phyloP scores from a whole-genome alignment of 139 green algal genomes.

The Chlamydomonas sp. region DNA sequence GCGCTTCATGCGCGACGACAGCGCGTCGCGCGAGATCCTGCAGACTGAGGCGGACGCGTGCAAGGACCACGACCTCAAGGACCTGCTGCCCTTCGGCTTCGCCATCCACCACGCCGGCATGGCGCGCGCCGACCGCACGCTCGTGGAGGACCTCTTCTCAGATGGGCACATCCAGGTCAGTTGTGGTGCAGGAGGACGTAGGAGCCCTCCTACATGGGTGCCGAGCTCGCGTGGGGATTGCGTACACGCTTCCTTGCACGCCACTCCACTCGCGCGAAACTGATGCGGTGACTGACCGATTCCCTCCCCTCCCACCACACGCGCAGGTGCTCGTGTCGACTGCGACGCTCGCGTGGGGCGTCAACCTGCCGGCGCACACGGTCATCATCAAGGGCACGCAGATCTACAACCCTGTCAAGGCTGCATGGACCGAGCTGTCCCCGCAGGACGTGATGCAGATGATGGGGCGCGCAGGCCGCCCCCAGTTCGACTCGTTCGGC shows the following conservation, averaged over 20 bases:
- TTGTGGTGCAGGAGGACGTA: too few relatives aligned
- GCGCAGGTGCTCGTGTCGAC: slow-evolving; percentile 97
- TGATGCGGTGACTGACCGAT: background rate
- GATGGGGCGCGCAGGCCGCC: slow-evolving; percentile 90
- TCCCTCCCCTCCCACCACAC: slow-evolving; percentile 35
- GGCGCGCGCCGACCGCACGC: slow-evolving; percentile 78
- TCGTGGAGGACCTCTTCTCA: slow-evolving; percentile 97
- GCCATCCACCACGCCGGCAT: slow-evolving; percentile 97
- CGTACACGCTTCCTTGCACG: too few relatives aligned
- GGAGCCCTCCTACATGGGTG: too few relatives aligned
- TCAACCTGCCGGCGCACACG: slow-evolving; percentile 97
- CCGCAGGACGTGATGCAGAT: slow-evolving; percentile 99
- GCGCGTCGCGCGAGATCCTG: slow-evolving; percentile 82
- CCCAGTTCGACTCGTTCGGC: slow-evolving; percentile 92
- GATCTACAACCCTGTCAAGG: slow-evolving; percentile 93
- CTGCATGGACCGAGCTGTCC: slow-evolving; percentile 83
- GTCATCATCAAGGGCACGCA: slow-evolving; percentile 99
- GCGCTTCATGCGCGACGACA: slow-evolving; percentile 71
- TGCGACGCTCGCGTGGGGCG: slow-evolving; percentile 95
- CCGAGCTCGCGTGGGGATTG: too few relatives aligned
- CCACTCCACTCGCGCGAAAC: too few relatives aligned
- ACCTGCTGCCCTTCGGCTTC: slow-evolving; percentile 94
- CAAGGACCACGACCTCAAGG: slow-evolving; percentile 76
- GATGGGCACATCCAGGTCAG: slow-evolving; percentile 92
- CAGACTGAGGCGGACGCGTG: slow-evolving; percentile 70